Base-by-base conservation (phyloP, 1,139 yeast genomes). In the Hanseniaspora sp. region DNA sequence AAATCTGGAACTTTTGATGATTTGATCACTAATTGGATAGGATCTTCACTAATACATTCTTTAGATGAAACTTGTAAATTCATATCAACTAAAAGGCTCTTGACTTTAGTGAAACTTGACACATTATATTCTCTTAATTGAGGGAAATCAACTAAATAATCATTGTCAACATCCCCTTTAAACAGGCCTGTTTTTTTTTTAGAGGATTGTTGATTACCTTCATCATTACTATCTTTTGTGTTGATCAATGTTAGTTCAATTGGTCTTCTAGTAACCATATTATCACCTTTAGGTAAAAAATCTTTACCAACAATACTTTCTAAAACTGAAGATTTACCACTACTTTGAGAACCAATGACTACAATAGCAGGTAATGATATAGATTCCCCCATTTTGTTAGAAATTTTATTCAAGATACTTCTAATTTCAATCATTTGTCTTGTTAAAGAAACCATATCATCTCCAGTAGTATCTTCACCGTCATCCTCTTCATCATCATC, bases 361-460 rank as follows among this genome's bases (percentile, higher is more conserved):
- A 94, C 98, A 61, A 94, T 94, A 0, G 96, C 85, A 1, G 98
- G 98, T 43, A 94, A 72, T 59, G 83, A 86, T 47, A 92, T 73
- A 0, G 76, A 70, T 58, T 84, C 83, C 63, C 88, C 95, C 48
- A 54, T 46, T 38, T 42, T 44, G 12, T 43, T 48, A 9, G 54
- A 51, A 18, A 94, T 80, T 58, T 79, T 80, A 56, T 85, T 78
- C 54, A 94, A 72, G 47, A 92, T 77, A 54, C 82, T 78, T 64
- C 97, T 75, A 56, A 94, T 90, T 66, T 94, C 98, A 63, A 94
- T 94, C 98, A 94, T 94, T 68, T 87, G 95, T 60, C 88, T 80
- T 9, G 97, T 92, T 58, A 92, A 70, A 58, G 84, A 82, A 67
- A 92, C 72, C 83, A 92, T 92, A 57, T 83, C 86, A 60, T 81